phyloP scores from a whole-genome alignment of 2,329 filamentous ascomycete genomes.

The Trichophyton benhamiae region DNA sequence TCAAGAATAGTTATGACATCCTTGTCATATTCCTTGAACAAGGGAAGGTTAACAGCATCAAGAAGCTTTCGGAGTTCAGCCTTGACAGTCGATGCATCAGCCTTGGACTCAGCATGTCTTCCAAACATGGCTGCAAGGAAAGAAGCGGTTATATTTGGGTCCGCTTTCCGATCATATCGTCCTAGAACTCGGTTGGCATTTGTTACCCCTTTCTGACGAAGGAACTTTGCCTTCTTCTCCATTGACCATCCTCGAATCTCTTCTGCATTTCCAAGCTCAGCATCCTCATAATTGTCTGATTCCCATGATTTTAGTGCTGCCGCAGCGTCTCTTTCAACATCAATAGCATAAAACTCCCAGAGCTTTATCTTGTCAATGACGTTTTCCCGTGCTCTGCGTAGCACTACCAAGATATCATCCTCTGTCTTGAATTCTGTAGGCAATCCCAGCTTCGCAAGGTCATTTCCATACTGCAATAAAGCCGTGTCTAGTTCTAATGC shows the following conservation, averaged over 20 bases:
- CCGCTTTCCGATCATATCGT: constrained; percentile 59
- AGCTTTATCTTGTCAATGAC: constrained; percentile 66
- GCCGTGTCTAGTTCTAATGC: constrained; percentile 66
- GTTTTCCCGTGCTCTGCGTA: constrained; percentile 70
- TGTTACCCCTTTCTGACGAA: constrained; percentile 56
- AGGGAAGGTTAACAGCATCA: constrained; percentile 72
- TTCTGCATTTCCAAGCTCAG: constrained; percentile 40
- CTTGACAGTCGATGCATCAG: constrained; percentile 36
- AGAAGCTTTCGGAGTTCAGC: constrained; percentile 49
- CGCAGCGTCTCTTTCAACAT: constrained; percentile 61
- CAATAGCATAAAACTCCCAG: constrained; percentile 86
- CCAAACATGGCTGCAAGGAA: constrained; percentile 58
- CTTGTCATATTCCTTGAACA: constrained; percentile 83
- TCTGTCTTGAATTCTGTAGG: constrained; percentile 59
- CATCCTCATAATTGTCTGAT: constrained; percentile 38
- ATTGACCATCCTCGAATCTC: constrained; percentile 43
- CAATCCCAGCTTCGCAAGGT: constrained; percentile 55
- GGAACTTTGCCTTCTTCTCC: constrained; percentile 46
- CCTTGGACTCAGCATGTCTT: constrained; percentile 45
- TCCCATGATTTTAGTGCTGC: constrained; percentile 62
- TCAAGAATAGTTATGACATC: constrained; percentile 75
- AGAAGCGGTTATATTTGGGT: constrained; percentile 58
- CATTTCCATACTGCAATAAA: constrained; percentile 52
- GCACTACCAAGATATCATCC: constrained; percentile 66
- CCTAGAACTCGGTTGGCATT: constrained; percentile 66